Evolutionary conservation across 1,139 yeast species (phyloP), one percentile per base, ranked within the genome.

Genomic region (Yamadazyma blattariae): DNA sequence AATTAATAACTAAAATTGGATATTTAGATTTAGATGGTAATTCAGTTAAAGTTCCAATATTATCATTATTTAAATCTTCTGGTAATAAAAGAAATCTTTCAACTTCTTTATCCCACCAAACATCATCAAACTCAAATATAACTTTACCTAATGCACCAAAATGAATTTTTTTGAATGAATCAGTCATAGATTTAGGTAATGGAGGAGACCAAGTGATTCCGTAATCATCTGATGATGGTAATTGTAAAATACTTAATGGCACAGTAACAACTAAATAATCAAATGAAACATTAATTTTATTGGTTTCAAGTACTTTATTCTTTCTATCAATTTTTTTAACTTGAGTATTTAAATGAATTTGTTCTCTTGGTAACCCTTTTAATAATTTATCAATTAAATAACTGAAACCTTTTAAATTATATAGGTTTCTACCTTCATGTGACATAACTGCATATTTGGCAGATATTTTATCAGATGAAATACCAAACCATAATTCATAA

Each of bases 131-230:
- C 52, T 84, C 94, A 45, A 88, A 71, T 0, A 84, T 64, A 5
- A 85, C 81, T 56, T 88, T 88, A 0, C 96, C 96, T 34, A 88
- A 59, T 1, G 85, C 76, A 0, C 88, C 90, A 55, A 78, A 81
- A 46, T 80, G 82, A 40, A 82, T 67, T 4, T 60, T 63, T 1
- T 59, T 44, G 7, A 85, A 55, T 0, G 87, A 68, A 0, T 60
- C 60, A 2, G 46, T 42, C 13, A 86, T 61, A 0, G 51, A 44
- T 1, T 30, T 9, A 0, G 92, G 89, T 16, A 87, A 60, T 2
- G 64, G 55, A 0, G 94, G 92, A 1, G 47, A 50, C 76, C 90
- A 87, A 30, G 57, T 56, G 27, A 87, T 74, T 0, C 73, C 71
- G 12, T 69, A 67, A 15, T 60, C 50, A 31, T 58, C 58, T 33